Base-by-base conservation (phyloP, 139 green algal genomes). In the Picochlorum sp. region DNA sequence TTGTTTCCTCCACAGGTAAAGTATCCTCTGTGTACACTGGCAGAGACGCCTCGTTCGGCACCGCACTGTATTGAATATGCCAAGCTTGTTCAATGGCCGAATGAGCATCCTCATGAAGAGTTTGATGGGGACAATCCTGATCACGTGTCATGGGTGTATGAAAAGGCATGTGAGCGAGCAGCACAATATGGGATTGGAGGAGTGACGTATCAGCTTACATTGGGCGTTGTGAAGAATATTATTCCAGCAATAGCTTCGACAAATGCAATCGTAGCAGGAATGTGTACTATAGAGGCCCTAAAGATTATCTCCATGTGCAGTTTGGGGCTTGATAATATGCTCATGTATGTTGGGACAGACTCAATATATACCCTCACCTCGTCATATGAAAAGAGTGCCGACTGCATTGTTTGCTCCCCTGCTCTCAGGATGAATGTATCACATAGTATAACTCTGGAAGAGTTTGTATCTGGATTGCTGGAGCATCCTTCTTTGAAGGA, bases 161-260 rank as follows among this genome's bases (percentile, higher is more conserved):
- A 89, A 24, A 67, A 86, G 37, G 91, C 93, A 3, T 44, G 73
- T 30, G 68, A 74, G 56, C 75, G 94, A 2, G 89, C 92, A 6
- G 62, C 84, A 49, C 72, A 92, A 67, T 93, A 88, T 67, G 90
- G 88, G 61, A 99, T 98, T 28, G 79, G 91, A 81, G 88, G 88
- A 1, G 81, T 96, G 54, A 95, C 86, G 0, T 87, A 77, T 69
- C 86, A 94, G 77, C 71, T 93, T 62, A 94, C 85, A 0, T 84
- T 92, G 67, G 94, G 94, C 4, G 94, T 99, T 21, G 88, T 96
- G 8, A 99, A 99, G 74, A 98, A 98, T 77, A 99, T 99, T 85
- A 97, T 99, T 55, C 94, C 94, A 1, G 94, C 94, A 61, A 97
- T 99, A 41, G 88, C 94, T 1, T 98, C 91, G 51, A 97, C 94